A percentile compares a stretch with the other conserved stretches of the same genome.
These are phyloP conservation scores for Heliocybe sulcata DNA, from an alignment of 1,284 basidiomycete species.

Conservation along the genomic window DNA sequence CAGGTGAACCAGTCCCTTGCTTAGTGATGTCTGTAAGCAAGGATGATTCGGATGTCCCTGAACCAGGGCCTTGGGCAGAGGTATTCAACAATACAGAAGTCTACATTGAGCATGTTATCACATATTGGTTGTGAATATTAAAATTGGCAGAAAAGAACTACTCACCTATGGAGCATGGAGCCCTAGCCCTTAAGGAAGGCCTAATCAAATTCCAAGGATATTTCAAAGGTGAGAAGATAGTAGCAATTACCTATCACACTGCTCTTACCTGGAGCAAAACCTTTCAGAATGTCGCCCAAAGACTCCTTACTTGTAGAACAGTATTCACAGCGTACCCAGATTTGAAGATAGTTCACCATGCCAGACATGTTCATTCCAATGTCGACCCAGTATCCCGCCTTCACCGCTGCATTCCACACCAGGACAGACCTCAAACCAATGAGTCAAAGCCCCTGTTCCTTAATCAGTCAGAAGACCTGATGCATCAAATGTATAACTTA, in stretches of 20 bases:
- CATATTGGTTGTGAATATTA: constrained; percentile 21
- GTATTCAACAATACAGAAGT: constrained; percentile 20
- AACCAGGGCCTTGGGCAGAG: constrained; percentile 11
- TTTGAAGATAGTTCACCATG: constrained; percentile 25
- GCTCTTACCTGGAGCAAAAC: constrained; percentile 23
- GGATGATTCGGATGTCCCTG: constrained; percentile 9
- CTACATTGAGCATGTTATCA: constrained; percentile 21
- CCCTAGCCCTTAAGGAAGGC: constrained; percentile 20
- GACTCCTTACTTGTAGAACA: constrained; percentile 19
- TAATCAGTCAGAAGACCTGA: neutral
- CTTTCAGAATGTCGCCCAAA: constrained; percentile 21
- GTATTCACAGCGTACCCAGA: constrained; percentile 20
- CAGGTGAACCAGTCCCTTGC: constrained; percentile 11
- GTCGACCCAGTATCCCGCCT: constrained; percentile 18
- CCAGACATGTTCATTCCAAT: constrained; percentile 26
- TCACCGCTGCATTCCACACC: neutral
- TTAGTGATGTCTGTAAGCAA: constrained; percentile 13
- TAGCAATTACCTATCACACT: constrained; percentile 23
- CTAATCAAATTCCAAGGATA: constrained; percentile 21
- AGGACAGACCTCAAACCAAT: neutral
- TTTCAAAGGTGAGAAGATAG: constrained; percentile 21
- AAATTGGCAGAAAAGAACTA: constrained; percentile 19
- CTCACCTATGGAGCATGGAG: constrained; percentile 21
- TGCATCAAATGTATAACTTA: neutral
- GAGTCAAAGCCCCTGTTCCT: neutral